Conservation (phyloP, 2,329 filamentous ascomycete species). For the Monosporascus sp. region DNA sequence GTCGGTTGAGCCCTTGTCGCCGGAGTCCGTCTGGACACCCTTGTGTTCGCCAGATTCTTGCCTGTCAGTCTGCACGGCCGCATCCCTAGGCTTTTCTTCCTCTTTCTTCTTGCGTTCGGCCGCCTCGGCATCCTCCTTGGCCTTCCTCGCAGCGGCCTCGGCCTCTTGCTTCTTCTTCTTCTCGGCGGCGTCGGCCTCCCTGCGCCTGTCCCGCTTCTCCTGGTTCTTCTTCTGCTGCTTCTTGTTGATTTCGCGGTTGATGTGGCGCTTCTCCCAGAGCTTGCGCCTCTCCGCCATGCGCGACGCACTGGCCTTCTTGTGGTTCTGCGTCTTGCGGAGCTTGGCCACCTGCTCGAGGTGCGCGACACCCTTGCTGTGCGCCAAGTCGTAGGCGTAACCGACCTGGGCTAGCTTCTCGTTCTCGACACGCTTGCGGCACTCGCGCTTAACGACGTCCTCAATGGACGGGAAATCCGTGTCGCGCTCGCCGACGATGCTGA, state of each 20-base stretch:
- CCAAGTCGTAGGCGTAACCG: slow-evolving; percentile 54
- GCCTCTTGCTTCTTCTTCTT: slow-evolving; percentile 36
- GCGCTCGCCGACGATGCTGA: slow-evolving; percentile 50
- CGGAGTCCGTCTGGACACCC: slow-evolving; percentile 18
- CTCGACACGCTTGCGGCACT: slow-evolving; percentile 41
- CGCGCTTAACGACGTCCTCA: slow-evolving; percentile 52
- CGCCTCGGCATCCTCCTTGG: slow-evolving; percentile 28
- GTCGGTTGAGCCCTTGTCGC: slow-evolving; percentile 9
- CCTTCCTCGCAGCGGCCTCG: slow-evolving; percentile 16
- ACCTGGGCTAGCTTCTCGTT: slow-evolving; percentile 57
- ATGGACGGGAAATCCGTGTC: slow-evolving; percentile 38
- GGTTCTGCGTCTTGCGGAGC: slow-evolving; percentile 44
- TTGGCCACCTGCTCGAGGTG: slow-evolving; percentile 47
- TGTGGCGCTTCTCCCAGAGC: slow-evolving; percentile 45
- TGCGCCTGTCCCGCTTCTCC: slow-evolving; percentile 30
- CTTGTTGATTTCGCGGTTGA: slow-evolving; percentile 30
- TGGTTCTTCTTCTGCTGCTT: slow-evolving; percentile 36
- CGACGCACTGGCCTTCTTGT: slow-evolving; percentile 44
- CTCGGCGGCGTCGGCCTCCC: slow-evolving; percentile 31
- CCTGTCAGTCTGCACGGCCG: slow-evolving; percentile 25
- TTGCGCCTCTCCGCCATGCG: slow-evolving; percentile 41
- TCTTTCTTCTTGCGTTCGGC: slow-evolving; percentile 12
- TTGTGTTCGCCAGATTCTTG: slow-evolving; percentile 19
- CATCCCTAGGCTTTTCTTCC: slow-evolving; percentile 24
- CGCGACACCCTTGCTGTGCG: slow-evolving; percentile 52